Base-by-base conservation (phyloP, 2,329 filamentous ascomycete genomes). In the Xylariaceae sp. region DNA sequence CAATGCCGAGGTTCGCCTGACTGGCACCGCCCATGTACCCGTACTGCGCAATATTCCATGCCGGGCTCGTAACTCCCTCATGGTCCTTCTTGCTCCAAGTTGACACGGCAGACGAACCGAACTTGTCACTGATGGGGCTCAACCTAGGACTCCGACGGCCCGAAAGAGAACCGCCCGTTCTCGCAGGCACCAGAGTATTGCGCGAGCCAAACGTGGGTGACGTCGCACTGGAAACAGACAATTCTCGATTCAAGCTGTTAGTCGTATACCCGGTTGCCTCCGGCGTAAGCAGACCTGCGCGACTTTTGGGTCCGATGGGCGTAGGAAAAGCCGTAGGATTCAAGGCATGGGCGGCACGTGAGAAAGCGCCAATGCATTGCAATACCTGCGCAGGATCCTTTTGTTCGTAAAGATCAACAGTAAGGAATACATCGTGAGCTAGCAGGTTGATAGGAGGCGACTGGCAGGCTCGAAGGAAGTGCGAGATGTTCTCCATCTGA, bases 401-500 rank as follows among this genome's bases (percentile, higher is more conserved):
- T 66, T 87, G 82, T 75, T 99, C 94, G 78, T 88, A 99, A 52
- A 99, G 81, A 76, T 99, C 94, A 73, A 99, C 93, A 4, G 94
- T 99, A 62, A 97, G 85, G 76, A 99, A 99, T 66, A 92, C 87
- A 75, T 99, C 94, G 78, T 99, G 94, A 51, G 92, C 87, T 59
- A 90, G 92, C 61, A 99, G 85, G 74, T 87, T 92, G 55, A 99
- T 79, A 0, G 94, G 94, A 30, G 89, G 85, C 54, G 84, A 79
- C 75, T 96, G 90, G 78, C 92, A 96, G 61, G 91, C 92, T 70
- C 85, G 86, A 56, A 99, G 85, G 76, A 97, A 99, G 72, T 96
- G 90, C 3, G 92, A 95, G 71, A 99, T 97, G 73, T 99, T 99
- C 75, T 99, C 94, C 92, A 97, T 97, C 75, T 99, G 94, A 47